phyloP scores from a whole-genome alignment of 2,329 filamentous ascomycete genomes.

The Cylindrodendrum hubeiense region DNA sequence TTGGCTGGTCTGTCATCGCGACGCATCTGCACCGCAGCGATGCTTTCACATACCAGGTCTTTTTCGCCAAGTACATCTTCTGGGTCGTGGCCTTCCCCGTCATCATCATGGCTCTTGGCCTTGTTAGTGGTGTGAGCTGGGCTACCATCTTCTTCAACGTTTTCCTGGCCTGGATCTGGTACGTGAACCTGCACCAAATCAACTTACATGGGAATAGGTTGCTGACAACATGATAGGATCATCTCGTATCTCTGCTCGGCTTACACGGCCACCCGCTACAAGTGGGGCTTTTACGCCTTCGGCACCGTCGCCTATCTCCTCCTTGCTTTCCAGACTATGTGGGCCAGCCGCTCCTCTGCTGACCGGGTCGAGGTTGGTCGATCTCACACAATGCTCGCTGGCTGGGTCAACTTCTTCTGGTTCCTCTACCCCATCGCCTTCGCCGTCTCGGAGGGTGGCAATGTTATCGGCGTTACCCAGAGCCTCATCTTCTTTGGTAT shows the following conservation, averaged over 20 bases:
- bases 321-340: conserved; percentile 58
- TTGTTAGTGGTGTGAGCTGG: conserved; percentile 67
- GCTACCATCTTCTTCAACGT: conserved; percentile 66
- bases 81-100: conserved; percentile 65
- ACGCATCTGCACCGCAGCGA: conserved; percentile 42
- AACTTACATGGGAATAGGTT: background rate
- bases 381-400: conserved; percentile 58
- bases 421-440: conserved; percentile 67
- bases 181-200: conserved; percentile 1
- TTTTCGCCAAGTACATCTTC: conserved; percentile 68
- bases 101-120: conserved; percentile 59
- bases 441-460: conserved; percentile 64
- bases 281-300: conserved; percentile 70
- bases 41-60: conserved; percentile 60
- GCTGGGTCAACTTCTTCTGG: conserved; percentile 65
- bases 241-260: conserved; percentile 63
- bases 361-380: conserved; percentile 55
- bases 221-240: conserved; percentile 44
- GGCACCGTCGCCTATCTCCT: conserved; percentile 61
- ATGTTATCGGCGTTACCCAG: conserved; percentile 59
- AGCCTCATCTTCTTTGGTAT: conserved; percentile 66
- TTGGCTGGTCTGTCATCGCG: conserved; percentile 58
- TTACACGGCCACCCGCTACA: conserved; percentile 63
- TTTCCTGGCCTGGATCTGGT: conserved; percentile 63
- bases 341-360: conserved; percentile 53